Evolutionary conservation across 2,329 filamentous ascomycete genomes (phyloP), one percentile per base, ranked within the genome.

Genomic region (Talaromyces verruculosus): DNA sequence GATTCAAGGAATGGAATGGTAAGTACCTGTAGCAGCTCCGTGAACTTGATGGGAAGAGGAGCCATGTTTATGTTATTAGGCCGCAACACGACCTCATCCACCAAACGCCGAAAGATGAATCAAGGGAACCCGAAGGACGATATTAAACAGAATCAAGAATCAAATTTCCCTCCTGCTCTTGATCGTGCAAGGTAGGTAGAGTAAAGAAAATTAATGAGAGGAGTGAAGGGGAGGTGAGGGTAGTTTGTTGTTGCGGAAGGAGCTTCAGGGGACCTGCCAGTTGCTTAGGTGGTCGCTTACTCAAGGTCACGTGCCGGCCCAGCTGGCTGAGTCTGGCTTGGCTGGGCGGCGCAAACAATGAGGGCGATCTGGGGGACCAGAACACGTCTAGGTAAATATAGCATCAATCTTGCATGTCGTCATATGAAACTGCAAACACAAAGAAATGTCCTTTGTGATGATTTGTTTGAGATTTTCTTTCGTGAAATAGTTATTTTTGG

Each of bases 31-130:
- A 94, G 86, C 76, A 94, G 87, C 88, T 96, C 93, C 79, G 90
- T 91, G 82, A 97, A 96, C 85, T 92, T 93, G 83, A 97, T 96
- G 76, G 91, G 92, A 77, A 96, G 85, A 81, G 89, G 87, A 76
- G 81, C 81, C 81, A 83, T 83, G 79, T 77, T 81, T 80, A 79
- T 76, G 72, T 68, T 76, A 71, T 68, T 77, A 74, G 74, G 78
- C 75, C 75, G 76, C 70, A 73, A 72, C 68, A 75, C 75, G 76
- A 78, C 78, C 77, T 78, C 73, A 79, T 78, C 74, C 77, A 75
- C 75, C 75, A 68, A 73, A 76, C 69, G 75, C 77, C 76, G 71
- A 30, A n/a, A 60, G 57, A 65, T 45, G 41, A 63, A 64, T 64
- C 41, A 65, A 59, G 43, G 8, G 49, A 61, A 61, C 39, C 57